Evolutionary conservation across 768 basidiomycete species (phyloP).

Genomic region (Hygrocybe coccinea): DNA sequence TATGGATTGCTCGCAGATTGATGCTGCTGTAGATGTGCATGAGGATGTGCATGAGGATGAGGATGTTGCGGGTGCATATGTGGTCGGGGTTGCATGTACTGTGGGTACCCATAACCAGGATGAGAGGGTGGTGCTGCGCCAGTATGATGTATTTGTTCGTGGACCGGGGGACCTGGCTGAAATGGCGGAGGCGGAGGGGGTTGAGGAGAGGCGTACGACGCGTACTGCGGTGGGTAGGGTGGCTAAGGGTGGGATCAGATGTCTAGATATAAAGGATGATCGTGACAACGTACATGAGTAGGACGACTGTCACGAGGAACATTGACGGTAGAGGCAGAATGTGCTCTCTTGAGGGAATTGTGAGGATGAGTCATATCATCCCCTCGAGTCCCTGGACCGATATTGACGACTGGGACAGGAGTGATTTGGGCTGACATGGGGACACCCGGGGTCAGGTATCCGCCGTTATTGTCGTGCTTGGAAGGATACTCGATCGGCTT

Average conservation of each 20-base stretch:
- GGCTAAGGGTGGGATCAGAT: conserved; percentile 18
- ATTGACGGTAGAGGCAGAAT: conserved; percentile 33
- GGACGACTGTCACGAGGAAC: conserved; percentile 44
- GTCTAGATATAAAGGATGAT: conserved; percentile 2
- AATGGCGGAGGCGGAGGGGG: conserved; percentile 27
- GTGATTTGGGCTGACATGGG: conserved; percentile 43
- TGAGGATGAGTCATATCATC: conserved; percentile 37
- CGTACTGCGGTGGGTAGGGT: conserved; percentile 41
- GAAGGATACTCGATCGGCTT: conserved; percentile 39
- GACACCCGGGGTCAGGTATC: conserved; percentile 45
- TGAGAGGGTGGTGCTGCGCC: conserved; percentile 32
- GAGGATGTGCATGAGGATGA: conserved; percentile 25
- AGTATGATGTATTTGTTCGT: conserved; percentile 41
- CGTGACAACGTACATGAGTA: conserved; percentile 42
- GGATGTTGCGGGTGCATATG: conserved; percentile 16
- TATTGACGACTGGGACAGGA: conserved; percentile 36
- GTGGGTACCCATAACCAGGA: conserved; percentile 33
- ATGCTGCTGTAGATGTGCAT: conserved; percentile 8
- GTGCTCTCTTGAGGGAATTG: conserved; percentile 40
- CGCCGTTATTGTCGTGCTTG: conserved; percentile 47
- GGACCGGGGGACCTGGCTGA: conserved; percentile 28
- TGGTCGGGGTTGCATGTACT: conserved; percentile 30
- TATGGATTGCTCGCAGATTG: conserved; percentile 6
- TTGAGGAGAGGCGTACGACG: conserved; percentile 38
- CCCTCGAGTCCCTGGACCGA: conserved; percentile 30